Conservation (phyloP, 495 filamentous ascomycete genomes). For the Bacidia rubella region DNA sequence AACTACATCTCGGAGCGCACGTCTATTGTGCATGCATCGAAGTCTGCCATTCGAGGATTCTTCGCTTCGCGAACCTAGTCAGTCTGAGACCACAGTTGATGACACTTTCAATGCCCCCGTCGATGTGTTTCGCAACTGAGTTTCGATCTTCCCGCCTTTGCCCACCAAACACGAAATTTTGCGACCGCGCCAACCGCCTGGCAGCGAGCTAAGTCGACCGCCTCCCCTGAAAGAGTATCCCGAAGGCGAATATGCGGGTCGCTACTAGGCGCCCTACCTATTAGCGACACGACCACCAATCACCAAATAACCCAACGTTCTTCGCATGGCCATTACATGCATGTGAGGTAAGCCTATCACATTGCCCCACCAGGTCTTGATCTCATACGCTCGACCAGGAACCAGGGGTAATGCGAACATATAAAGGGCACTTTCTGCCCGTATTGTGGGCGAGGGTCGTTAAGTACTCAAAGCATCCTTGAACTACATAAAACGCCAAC, state of each 20-base stretch:
- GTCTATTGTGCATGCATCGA: too few relatives aligned
- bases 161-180: background rate
- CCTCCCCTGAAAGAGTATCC: background rate
- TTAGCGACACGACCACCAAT: background rate
- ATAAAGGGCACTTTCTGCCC: background rate
- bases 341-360: background rate
- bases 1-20: too few relatives aligned
- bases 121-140: too few relatives aligned
- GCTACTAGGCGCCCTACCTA: background rate
- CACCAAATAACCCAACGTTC: background rate
- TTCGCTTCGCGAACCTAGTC: too few relatives aligned
- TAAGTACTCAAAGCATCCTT: background rate
- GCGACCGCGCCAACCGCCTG: background rate
- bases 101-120: too few relatives aligned
- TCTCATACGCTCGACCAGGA: background rate
- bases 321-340: background rate
- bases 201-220: background rate
- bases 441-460: too few relatives aligned
- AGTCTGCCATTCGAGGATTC: too few relatives aligned
- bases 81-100: too few relatives aligned
- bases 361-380: background rate
- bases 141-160: background rate
- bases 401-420: background rate
- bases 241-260: background rate
- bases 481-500: too few relatives aligned